Base-by-base conservation (phyloP, 129 eudicot species). In the Chrysanthemum seticuspe region DNA sequence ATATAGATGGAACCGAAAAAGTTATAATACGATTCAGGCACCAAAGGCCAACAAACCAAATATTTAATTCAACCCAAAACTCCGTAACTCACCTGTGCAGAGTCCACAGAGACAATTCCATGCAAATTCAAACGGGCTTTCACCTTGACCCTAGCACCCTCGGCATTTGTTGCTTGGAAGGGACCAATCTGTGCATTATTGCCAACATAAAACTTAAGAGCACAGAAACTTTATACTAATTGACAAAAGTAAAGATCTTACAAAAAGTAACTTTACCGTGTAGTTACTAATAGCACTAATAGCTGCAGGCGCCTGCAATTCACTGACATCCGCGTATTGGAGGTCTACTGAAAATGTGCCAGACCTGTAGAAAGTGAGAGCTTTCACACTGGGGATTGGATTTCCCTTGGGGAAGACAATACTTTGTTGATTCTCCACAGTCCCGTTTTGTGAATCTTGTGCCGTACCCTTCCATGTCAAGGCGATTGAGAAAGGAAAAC, bases 201-300 rank as follows among this genome's bases (percentile, higher is more conserved):
- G 25, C 5, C 27, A 71, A 54, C 15, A 31, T 3, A 8, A 59
- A 65, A 19, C 23, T n/a, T 14, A 59, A 59, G 44, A 57, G 13
- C 2, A 45, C 2, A 36, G n/a, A 21, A 73, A n/a, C 29, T 75
- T 40, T 23, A 16, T 49, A 60, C 6, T 18, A 56, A 50, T 13
- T 6, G n/a, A 50, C 19, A 31, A 36, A 57, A 55, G 0, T 25
- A 44, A 18, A 10, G 18, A 76, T 14, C 6, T 11, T 11, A 7
- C 19, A 6, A 69, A 14, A 31, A 5, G 23, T 45, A 16, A 21
- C 21, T 19, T 27, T 86, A 94, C 98, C 87, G 91, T 90, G 71
- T 87, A 88, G 1, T 96, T 82, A 75, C 98, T 90, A 72, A 94
- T 94, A 84, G 97, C 80, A 75, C 98, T 90, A 72, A 94, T 94